phyloP scores from a whole-genome alignment of 441 rosid genomes.

The Euphorbia schlechtendalii region DNA sequence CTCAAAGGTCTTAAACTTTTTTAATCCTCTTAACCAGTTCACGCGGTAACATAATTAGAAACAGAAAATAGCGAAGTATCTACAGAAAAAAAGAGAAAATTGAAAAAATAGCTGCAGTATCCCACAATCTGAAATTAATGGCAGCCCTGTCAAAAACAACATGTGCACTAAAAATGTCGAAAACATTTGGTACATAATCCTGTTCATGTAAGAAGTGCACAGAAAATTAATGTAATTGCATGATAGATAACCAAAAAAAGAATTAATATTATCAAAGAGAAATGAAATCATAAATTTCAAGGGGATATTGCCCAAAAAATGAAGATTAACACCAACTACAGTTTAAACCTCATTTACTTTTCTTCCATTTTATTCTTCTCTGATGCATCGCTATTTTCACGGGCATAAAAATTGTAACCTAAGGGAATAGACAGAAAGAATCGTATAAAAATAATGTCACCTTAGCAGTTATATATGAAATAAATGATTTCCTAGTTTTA shows the following conservation, averaged over 20 bases:
- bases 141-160: slow-evolving; percentile 84
- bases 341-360: too few relatives aligned
- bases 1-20: slow-evolving; percentile 77
- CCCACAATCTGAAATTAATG: slow-evolving; percentile 83
- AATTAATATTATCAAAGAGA: not conserved
- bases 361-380: too few relatives aligned
- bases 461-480: too few relatives aligned
- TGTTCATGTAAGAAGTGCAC: slow-evolving; percentile 23
- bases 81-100: not conserved
- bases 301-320: too few relatives aligned
- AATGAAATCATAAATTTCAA: not conserved
- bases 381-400: too few relatives aligned
- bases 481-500: too few relatives aligned
- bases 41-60: slow-evolving; percentile 15
- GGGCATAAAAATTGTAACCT: too few relatives aligned
- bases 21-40: slow-evolving; percentile 83
- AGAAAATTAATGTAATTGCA: slow-evolving; percentile 18
- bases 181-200: slow-evolving; percentile 91
- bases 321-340: too few relatives aligned
- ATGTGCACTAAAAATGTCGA: slow-evolving; percentile 93
- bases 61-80: slow-evolving; percentile 4
- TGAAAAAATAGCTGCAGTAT: slow-evolving; percentile 66
- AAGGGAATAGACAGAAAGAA: too few relatives aligned
- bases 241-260: not conserved
- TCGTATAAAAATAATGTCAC: too few relatives aligned